Evolutionary conservation across 1,139 yeast species (phyloP).

Genomic region (Debaryomyces psychrophilus): DNA sequence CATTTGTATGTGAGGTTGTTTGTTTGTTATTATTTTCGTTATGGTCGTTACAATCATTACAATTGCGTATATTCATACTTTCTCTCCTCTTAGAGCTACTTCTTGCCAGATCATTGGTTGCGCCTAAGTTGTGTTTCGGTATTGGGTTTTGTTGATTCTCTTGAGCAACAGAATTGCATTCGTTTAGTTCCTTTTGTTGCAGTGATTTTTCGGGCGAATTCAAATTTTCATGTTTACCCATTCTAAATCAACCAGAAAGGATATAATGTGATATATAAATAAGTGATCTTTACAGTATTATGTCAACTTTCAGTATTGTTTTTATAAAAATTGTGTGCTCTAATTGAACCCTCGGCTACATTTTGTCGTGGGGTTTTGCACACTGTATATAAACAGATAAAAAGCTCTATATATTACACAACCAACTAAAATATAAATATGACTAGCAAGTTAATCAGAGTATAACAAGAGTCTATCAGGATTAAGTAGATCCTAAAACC

Average conservation of each 20-base stretch:
- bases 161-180: neutral
- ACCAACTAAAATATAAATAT: neutral
- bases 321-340: neutral
- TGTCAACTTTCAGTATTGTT: neutral
- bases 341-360: conserved; percentile 6
- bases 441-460: neutral
- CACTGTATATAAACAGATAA: conserved; percentile 8
- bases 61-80: neutral
- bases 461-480: neutral
- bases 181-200: neutral
- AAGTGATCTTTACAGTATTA: neutral
- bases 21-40: conserved; percentile 1
- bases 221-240: conserved; percentile 6
- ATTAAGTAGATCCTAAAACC: conserved; percentile 27
- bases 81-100: neutral
- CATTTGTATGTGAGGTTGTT: neutral
- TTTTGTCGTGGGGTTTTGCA: conserved; percentile 6
- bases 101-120: neutral
- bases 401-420: conserved; percentile 4
- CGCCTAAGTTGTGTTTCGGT: neutral
- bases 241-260: neutral
- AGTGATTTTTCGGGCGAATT: conserved; percentile 1
- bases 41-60: neutral
- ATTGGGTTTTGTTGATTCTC: conserved; percentile 1
- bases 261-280: neutral